A percentile compares a stretch with the other conserved stretches of the same genome.
Evolutionary conservation across 176 grass and related monocot species (phyloP).

Genomic region (Triticum urartu): DNA sequence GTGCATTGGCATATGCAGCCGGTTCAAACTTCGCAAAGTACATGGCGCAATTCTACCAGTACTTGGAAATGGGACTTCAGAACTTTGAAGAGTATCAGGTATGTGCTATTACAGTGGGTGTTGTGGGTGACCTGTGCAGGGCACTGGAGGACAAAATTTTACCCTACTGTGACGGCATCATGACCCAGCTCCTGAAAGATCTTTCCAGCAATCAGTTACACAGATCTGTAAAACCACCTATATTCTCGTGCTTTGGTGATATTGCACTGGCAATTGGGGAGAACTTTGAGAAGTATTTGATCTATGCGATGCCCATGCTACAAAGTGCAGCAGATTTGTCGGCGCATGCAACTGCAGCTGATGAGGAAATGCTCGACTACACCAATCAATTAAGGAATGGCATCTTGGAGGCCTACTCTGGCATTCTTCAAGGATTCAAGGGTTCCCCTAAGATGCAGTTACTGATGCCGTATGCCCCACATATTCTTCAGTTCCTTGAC

Average conservation of each 20-base stretch:
- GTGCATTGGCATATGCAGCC: constrained; percentile 83
- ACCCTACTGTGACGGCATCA: constrained; percentile 76
- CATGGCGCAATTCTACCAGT: constrained; percentile 81
- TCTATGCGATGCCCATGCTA: constrained; percentile 93
- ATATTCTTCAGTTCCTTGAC: constrained; percentile 81
- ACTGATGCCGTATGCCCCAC: constrained; percentile 64
- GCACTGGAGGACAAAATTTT: constrained; percentile 85
- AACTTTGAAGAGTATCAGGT: constrained; percentile 96
- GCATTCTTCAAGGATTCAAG: constrained; percentile 93
- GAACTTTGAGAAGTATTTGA: constrained; percentile 89
- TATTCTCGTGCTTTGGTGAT: constrained; percentile 89
- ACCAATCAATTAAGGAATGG: constrained; percentile 79
- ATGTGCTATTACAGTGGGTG: constrained; percentile 83
- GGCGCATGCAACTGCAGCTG: constrained; percentile 42
- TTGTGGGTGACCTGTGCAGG: constrained; percentile 82
- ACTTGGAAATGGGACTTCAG: constrained; percentile 88
- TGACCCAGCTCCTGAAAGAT: constrained; percentile 83
- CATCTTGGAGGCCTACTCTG: constrained; percentile 91
- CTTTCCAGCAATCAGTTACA: constrained; percentile 76
- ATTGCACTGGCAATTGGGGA: constrained; percentile 87
- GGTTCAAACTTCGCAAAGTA: constrained; percentile 74
- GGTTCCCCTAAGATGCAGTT: constrained; percentile 65
- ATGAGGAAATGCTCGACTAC: constrained; percentile 87
- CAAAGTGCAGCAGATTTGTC: constrained; percentile 84
- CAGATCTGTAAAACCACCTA: constrained; percentile 78